A percentile compares a stretch with the other conserved stretches of the same genome.
These are phyloP conservation scores for Verticillium nonalfalfae DNA, from an alignment of 2,329 filamentous ascomycete genomes.

Conservation along the genomic window DNA sequence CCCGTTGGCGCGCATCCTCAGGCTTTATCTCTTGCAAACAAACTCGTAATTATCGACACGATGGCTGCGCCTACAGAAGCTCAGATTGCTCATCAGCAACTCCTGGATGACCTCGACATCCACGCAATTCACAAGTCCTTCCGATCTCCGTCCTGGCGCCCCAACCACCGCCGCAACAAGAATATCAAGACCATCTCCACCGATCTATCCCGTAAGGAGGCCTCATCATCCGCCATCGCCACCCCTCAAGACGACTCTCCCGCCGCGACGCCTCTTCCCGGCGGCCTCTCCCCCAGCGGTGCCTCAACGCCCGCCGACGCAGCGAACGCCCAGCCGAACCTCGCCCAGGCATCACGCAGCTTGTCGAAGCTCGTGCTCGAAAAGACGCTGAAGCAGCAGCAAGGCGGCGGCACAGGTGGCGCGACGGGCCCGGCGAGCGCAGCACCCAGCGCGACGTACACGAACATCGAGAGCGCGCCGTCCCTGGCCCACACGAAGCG, in stretches of 20 bases:
- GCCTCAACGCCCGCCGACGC: slow-evolving; percentile 49
- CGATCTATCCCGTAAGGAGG: slow-evolving; percentile 82
- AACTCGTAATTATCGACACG: slow-evolving; percentile 40
- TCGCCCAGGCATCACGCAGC: slow-evolving; percentile 83
- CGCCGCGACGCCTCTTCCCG: slow-evolving; percentile 58
- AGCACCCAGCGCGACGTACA: slow-evolving; percentile 79
- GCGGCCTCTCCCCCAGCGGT: slow-evolving; percentile 50
- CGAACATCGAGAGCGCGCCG: slow-evolving; percentile 92
- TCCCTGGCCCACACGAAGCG: slow-evolving; percentile 77
- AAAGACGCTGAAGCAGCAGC: slow-evolving; percentile 56
- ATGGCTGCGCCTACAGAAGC: slow-evolving; percentile 63
- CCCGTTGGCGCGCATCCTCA: not conserved
- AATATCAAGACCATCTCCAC: slow-evolving; percentile 95
- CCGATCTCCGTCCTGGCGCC: slow-evolving; percentile 85
- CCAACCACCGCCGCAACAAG: slow-evolving; percentile 94
- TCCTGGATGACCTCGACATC: slow-evolving; percentile 90
- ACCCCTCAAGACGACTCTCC: slow-evolving; percentile 65
- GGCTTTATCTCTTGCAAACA: not conserved
- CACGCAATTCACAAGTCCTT: slow-evolving; percentile 81
- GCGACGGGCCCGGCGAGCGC: slow-evolving; percentile 58
- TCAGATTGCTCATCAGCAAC: slow-evolving; percentile 73
- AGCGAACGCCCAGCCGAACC: slow-evolving; percentile 48
- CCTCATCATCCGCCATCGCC: slow-evolving; percentile 63
- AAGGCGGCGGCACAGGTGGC: slow-evolving; percentile 37
- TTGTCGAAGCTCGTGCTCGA: slow-evolving; percentile 84